Evolutionary conservation across 73 alveolate genomes (phyloP).

Genomic region (Tetrahymena malaccensis): DNA sequence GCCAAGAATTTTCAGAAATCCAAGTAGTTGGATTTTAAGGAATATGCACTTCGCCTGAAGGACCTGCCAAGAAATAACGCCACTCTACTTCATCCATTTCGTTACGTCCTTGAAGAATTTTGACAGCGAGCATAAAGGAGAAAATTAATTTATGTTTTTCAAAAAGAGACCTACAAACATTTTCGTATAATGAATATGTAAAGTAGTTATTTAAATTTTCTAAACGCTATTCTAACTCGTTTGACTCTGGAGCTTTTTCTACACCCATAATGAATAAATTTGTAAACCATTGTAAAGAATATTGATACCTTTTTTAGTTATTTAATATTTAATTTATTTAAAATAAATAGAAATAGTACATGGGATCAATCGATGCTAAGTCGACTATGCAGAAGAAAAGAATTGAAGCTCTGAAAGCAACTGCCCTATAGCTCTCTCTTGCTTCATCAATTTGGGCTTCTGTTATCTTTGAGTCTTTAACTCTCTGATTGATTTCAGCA

Average conservation of each 20-base stretch:
- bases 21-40: slow-evolving; percentile 91
- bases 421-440: slow-evolving; percentile 98
- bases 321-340: background rate
- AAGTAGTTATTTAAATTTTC: slow-evolving; percentile 86
- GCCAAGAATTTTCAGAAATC: slow-evolving; percentile 97
- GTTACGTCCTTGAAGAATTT: slow-evolving; percentile 79
- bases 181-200: slow-evolving; percentile 94
- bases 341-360: slow-evolving; percentile 1
- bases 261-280: slow-evolving; percentile 95
- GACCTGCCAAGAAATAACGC: slow-evolving; percentile 45
- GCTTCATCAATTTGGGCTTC: slow-evolving; percentile 92
- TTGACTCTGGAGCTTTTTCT: slow-evolving; percentile 94
- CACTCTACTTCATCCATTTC: slow-evolving; percentile 58
- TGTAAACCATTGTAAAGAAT: slow-evolving; percentile 58
- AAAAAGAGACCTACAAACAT: slow-evolving; percentile 97
- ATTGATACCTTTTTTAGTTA: background rate
- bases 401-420: slow-evolving; percentile 97
- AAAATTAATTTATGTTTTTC: slow-evolving; percentile 96
- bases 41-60: slow-evolving; percentile 22
- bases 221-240: slow-evolving; percentile 88
- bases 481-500: slow-evolving; percentile 89
- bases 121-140: slow-evolving; percentile 92
- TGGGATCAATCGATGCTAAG: slow-evolving; percentile 88
- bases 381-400: slow-evolving; percentile 98
- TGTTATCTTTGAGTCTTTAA: slow-evolving; percentile 94